Evolutionary conservation across 2,329 filamentous ascomycete genomes (phyloP), one percentile per base, ranked within the genome.

Genomic region (Coniochaeta ligniaria): DNA sequence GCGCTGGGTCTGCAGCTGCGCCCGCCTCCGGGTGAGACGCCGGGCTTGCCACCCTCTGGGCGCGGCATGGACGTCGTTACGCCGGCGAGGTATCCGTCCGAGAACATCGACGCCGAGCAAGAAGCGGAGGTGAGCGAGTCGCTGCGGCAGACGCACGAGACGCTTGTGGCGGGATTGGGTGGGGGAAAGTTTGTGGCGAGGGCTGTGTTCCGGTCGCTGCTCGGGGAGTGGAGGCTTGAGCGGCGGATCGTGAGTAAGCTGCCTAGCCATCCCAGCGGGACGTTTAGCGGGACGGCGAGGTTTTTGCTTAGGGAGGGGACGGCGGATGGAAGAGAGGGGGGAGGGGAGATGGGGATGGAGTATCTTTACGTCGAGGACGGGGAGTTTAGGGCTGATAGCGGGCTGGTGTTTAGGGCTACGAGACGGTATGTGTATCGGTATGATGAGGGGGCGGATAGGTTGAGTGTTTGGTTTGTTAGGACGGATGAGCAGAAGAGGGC

Each of bases 381-480:
- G 3, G 81, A 82, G 5, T 89, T 91, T 68, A 81, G 73, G 26
- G 84, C 85, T 5, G 74, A 80, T 1, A 78, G 76, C 31, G 83
- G 83, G 0, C 73, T 85, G 55, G 74, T 75, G 0, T 88, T 90
- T 72, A 78, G 76, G 17, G 87, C 86, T 0, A 85, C 79, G 12
- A 77, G 86, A 24, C 82, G 89, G 12, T 93, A 93, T 67, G 79
- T 91, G 1, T 92, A 89, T 78, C 83, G 89, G 0, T 92, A 92
- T 67, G 77, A 84, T 52, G 85, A 88, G 64, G 66, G 61, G 11
- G 75, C 68, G 1, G 88, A 92, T 66, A 72, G 71, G 31, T 75
- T 93, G 24, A 89, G 84, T 62, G 85, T 89, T 1, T 93, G 89
- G 89, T 92, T 92, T 66, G 85, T 85, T 43, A 85, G 86, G 64